Conservation (phyloP, 108 stramenopile genomes). For the Nannochloropsis salina region DNA sequence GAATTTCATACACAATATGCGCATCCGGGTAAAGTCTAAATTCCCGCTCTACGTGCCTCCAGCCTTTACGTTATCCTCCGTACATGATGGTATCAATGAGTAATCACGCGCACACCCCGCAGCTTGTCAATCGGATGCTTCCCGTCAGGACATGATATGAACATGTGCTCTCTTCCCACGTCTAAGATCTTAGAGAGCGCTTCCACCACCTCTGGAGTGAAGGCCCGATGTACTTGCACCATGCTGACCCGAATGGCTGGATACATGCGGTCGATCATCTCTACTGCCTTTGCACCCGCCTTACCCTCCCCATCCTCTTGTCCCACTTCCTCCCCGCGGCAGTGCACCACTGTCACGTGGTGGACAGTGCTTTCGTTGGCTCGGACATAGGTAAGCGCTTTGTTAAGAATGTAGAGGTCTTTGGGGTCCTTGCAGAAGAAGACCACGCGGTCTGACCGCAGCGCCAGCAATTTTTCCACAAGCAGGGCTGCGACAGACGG, state of each 20-base stretch:
- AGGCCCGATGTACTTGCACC: slow-evolving; percentile 40
- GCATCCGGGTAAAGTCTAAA: too few relatives aligned
- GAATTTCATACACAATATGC: too few relatives aligned
- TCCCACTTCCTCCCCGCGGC: neutral
- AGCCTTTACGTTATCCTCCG: too few relatives aligned
- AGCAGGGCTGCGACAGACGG: neutral
- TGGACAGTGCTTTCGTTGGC: slow-evolving; percentile 45
- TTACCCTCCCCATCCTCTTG: neutral
- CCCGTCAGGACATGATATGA: slow-evolving; percentile 57
- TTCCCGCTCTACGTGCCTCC: too few relatives aligned
- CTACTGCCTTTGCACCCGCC: slow-evolving; percentile 26
- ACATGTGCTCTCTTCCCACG: slow-evolving; percentile 49
- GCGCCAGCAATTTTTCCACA: slow-evolving; percentile 24
- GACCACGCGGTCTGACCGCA: slow-evolving; percentile 46
- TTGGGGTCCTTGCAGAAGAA: slow-evolving; percentile 56
- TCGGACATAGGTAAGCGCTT: slow-evolving; percentile 57
- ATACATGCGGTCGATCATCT: slow-evolving; percentile 54
- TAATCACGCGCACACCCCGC: slow-evolving; percentile 57
- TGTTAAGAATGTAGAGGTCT: slow-evolving; percentile 57
- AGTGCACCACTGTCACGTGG: neutral
- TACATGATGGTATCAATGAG: slow-evolving; percentile 24
- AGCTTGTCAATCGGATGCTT: slow-evolving; percentile 48
- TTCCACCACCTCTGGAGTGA: neutral
- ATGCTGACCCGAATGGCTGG: slow-evolving; percentile 51
- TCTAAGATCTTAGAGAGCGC: neutral